Conservation (phyloP, 1,284 basidiomycete species). For the Puccinia novopanici region DNA sequence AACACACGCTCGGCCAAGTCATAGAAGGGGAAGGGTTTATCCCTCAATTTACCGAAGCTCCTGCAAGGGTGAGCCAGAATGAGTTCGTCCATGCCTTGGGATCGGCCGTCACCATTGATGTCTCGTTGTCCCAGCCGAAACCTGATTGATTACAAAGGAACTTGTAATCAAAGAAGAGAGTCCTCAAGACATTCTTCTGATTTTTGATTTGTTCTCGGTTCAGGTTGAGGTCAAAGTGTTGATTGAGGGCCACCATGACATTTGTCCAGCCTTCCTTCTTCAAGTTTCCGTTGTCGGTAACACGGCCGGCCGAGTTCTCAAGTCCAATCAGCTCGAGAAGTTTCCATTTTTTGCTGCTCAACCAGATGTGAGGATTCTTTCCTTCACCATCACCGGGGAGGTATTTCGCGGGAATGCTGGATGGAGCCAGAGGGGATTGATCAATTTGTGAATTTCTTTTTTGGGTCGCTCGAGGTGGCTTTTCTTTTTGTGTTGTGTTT, state of each 20-base stretch:
- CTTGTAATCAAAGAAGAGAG: not conserved
- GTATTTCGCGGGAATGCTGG: too few species aligned
- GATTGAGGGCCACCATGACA: too few species aligned
- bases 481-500: too few species aligned
- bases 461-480: too few species aligned
- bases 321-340: not conserved
- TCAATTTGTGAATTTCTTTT: too few species aligned
- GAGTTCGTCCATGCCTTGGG: not conserved
- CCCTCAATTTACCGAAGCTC: not conserved
- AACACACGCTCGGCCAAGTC: too few species aligned
- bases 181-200: not conserved
- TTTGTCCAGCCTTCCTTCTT: too few species aligned
- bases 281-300: not conserved
- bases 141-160: not conserved
- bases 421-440: too few species aligned
- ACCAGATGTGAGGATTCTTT: not conserved
- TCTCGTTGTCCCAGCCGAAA: not conserved
- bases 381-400: too few species aligned
- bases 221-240: not conserved
- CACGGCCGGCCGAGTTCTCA: not conserved
- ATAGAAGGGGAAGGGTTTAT: slow-evolving; percentile 8
- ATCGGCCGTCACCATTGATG: not conserved
- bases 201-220: not conserved
- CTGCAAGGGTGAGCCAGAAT: not conserved
- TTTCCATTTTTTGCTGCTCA: not conserved